Evolutionary conservation across 495 filamentous ascomycete species (phyloP).

Genomic region (Tetracladium marchalianum): DNA sequence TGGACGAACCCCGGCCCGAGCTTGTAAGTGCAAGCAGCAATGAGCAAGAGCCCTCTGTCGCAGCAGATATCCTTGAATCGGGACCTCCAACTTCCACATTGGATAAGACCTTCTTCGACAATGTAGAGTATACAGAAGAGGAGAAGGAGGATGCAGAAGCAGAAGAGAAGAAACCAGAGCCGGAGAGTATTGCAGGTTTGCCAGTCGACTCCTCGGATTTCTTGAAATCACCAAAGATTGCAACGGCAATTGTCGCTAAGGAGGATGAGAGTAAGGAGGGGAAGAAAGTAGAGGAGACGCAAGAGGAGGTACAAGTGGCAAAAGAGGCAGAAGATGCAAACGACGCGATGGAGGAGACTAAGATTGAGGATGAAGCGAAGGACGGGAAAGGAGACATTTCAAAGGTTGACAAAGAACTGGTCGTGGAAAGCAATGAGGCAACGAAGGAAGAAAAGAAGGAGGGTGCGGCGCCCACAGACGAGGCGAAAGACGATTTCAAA

Average conservation of each 20-base stretch:
- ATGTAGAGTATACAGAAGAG: conserved; percentile 6
- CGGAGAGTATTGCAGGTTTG: conserved; percentile 12
- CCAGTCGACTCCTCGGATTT: not conserved
- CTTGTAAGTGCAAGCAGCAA: not conserved
- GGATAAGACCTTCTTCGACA: conserved; percentile 8
- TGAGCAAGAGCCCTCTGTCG: conserved; percentile 24
- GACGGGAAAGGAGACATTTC: conserved; percentile 6
- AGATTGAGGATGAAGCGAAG: conserved; percentile 15
- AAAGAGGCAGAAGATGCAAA: conserved; percentile 13
- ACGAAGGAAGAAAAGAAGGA: conserved; percentile 8
- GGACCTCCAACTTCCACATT: conserved; percentile 5
- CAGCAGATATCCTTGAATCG: not conserved
- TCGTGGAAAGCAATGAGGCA: conserved; percentile 16
- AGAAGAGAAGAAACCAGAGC: conserved; percentile 17
- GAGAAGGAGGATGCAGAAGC: conserved; percentile 9
- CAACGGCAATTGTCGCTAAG: conserved; percentile 28
- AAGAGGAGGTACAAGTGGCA: conserved; percentile 4
- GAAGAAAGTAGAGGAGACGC: conserved; percentile 5
- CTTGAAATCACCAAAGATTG: conserved; percentile 14
- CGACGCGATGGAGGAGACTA: conserved; percentile 7
- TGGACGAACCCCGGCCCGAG: not conserved
- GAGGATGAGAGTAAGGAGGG: conserved; percentile 26
- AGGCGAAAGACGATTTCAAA: conserved; percentile 16
- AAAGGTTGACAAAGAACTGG: conserved; percentile 17
- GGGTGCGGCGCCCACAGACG: conserved; percentile 12